phyloP scores from a whole-genome alignment of 108 stramenopile genomes.

The Chaetoceros tenuissimus region DNA sequence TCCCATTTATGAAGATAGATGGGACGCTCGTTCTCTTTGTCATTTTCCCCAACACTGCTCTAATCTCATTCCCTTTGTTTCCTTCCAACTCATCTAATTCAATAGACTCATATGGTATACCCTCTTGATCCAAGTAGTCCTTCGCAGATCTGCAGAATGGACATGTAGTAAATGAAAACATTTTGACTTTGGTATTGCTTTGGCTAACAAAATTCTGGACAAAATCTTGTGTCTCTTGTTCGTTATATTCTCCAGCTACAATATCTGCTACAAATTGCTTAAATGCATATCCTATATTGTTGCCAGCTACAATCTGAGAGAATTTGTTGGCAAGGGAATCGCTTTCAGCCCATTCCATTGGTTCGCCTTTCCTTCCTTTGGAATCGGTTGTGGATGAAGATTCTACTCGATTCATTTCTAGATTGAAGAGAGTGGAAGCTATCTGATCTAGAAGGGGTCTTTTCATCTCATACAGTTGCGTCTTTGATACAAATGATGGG shows the following conservation, averaged over 20 bases:
- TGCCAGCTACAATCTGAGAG: slow-evolving; percentile 30
- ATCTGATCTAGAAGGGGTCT: slow-evolving; percentile 42
- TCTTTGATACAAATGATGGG: too few relatives aligned
- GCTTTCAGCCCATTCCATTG: slow-evolving; percentile 55
- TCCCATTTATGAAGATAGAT: slow-evolving; percentile 46
- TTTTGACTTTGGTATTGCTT: slow-evolving; percentile 17
- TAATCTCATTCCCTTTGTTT: slow-evolving; percentile 50
- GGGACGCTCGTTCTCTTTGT: slow-evolving; percentile 61
- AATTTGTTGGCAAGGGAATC: slow-evolving; percentile 38
- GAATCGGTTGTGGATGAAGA: slow-evolving; percentile 34
- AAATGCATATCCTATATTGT: slow-evolving; percentile 37
- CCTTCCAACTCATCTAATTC: slow-evolving; percentile 50
- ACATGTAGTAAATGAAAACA: slow-evolving; percentile 61
- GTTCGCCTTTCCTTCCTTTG: slow-evolving; percentile 48
- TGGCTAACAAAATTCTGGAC: slow-evolving; percentile 24
- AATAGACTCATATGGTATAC: slow-evolving; percentile 32
- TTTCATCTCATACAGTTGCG: slow-evolving; percentile 50
- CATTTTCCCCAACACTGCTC: slow-evolving; percentile 36
- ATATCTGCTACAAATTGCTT: slow-evolving; percentile 67
- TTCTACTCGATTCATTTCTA: slow-evolving; percentile 40
- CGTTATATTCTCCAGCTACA: slow-evolving; percentile 54
- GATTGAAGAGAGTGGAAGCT: slow-evolving; percentile 37
- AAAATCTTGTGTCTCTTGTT: slow-evolving; percentile 8
- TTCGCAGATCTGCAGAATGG: slow-evolving; percentile 67
- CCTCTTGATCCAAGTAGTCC: slow-evolving; percentile 40